Percentiles rank a stretch among this genome's conserved stretches.
Evolutionary conservation across 805 yeast species (phyloP).

Genomic region (Saccharomyces kudriavzevii): DNA sequence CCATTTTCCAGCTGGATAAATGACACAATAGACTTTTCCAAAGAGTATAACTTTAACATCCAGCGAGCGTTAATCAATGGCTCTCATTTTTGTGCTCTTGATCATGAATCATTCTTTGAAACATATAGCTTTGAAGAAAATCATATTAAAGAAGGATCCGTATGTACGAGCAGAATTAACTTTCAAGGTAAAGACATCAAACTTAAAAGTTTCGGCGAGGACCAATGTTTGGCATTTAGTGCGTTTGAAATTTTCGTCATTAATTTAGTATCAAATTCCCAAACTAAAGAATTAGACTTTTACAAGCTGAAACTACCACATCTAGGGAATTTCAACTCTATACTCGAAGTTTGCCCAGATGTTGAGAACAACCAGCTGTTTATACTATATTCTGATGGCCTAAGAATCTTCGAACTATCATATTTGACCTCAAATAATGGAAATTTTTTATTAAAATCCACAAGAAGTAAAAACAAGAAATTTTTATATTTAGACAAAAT

Average conservation of each 20-base stretch:
- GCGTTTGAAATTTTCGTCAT: conserved; percentile 6
- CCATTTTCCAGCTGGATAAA: background rate
- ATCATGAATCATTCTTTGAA: background rate
- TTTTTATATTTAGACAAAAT: conserved; percentile 16
- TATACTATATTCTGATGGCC: conserved; percentile 18
- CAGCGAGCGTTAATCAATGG: background rate
- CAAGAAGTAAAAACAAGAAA: conserved; percentile 18
- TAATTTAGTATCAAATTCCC: background rate
- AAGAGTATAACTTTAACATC: background rate
- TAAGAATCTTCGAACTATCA: conserved; percentile 15
- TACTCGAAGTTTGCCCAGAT: conserved; percentile 10
- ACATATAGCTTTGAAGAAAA: background rate
- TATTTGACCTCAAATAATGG: conserved; percentile 17
- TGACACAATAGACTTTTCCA: background rate
- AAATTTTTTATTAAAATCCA: conserved; percentile 19
- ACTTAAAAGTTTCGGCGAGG: conserved; percentile 6
- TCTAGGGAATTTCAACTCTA: conserved; percentile 7
- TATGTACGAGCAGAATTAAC: background rate
- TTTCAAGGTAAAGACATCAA: conserved; percentile 5
- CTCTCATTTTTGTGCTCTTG: background rate
- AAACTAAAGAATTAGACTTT: background rate
- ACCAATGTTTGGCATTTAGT: conserved; percentile 6
- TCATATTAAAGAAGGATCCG: background rate
- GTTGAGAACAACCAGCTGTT: conserved; percentile 7
- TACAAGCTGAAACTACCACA: conserved; percentile 16